These are phyloP conservation scores for Aquilaria malaccensis DNA, from an alignment of 345 rosid species.

Conservation along the genomic window DNA sequence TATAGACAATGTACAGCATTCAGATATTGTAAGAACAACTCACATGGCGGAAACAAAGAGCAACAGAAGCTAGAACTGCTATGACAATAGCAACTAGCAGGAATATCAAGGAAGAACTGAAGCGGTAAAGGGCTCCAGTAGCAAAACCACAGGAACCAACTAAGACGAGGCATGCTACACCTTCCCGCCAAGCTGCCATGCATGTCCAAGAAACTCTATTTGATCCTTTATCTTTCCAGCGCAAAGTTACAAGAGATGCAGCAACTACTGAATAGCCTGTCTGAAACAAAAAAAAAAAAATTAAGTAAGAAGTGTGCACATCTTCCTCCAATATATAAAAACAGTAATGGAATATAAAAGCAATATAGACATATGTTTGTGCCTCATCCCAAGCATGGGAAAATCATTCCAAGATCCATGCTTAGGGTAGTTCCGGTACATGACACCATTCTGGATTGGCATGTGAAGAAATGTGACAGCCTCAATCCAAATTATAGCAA, in stretches of 20 bases:
- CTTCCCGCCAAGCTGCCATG: constrained; percentile 67
- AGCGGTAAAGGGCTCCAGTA: constrained; percentile 64
- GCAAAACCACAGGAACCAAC: constrained; percentile 75
- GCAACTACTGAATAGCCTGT: constrained; percentile 98
- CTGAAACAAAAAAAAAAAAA: constrained; percentile 37
- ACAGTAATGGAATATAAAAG: too few relatives aligned
- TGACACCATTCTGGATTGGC: too few relatives aligned
- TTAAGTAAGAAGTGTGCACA: constrained; percentile 7
- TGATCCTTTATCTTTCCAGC: constrained; percentile 57
- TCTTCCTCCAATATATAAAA: background rate
- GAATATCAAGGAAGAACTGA: constrained; percentile 41
- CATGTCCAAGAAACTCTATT: constrained; percentile 40
- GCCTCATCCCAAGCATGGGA: too few relatives aligned
- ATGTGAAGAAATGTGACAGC: too few relatives aligned
- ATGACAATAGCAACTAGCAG: constrained; percentile 36
- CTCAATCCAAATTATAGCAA: too few relatives aligned
- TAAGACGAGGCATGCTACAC: constrained; percentile 56
- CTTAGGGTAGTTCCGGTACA: too few relatives aligned
- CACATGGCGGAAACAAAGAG: constrained; percentile 68
- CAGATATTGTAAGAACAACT: constrained; percentile 14
- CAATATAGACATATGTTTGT: too few relatives aligned
- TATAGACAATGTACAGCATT: background rate
- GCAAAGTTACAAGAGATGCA: constrained; percentile 77
- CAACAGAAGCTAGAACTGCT: constrained; percentile 48
- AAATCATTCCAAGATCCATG: too few relatives aligned